Evolutionary conservation across 345 rosid genomes (phyloP), one percentile per base, ranked within the genome.

Genomic region (Moricandia arvensis): DNA sequence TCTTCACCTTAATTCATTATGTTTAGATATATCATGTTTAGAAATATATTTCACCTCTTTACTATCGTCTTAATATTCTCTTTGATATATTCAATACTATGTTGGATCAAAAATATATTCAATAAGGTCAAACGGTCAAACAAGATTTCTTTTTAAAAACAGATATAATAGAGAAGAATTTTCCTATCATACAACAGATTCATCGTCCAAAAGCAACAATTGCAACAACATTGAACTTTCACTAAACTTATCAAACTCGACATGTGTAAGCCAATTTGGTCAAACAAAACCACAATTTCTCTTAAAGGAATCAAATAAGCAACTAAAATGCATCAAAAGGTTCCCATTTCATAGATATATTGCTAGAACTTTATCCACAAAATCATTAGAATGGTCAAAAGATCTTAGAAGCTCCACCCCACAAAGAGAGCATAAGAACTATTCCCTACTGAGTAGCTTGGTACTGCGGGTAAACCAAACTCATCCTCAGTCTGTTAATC

Each of bases 391-490:
- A 15, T 37, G 43, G 43, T 8, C 68, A 4, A 63, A 69, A 24
- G 45, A 31, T n/a, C 53, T 60, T 66, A 53, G 57, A 13, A 61
- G 62, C 55, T 21, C 17, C 45, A 30, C 16, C 6, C 65, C 31
- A 68, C 47, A 45, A 41, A 33, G 54, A 65, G 72, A 57, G 3
- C 6, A 31, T 8, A 8, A 33, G 59, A 63, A 26, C 43, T 72
- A 82, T 92, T 57, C 82, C 89, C 55, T 96, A 92, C 59, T 92
- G 62, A 9, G 97, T 88, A 35, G 99, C 88, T 33, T 55, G 98
- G 94, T 13, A 89, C 96, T 10, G 99, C 81, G 2, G 98, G 98
- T 41, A 92, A 84, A 47, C 97, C 97, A 49, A 87, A 77, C 75
- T 92, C 96, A 57, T 95, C 98, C 69, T 85, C 94, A 26, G 85